Evolutionary conservation across 306 rosid genomes (phyloP), one percentile per base, ranked within the genome.

Genomic region (Senna tora): DNA sequence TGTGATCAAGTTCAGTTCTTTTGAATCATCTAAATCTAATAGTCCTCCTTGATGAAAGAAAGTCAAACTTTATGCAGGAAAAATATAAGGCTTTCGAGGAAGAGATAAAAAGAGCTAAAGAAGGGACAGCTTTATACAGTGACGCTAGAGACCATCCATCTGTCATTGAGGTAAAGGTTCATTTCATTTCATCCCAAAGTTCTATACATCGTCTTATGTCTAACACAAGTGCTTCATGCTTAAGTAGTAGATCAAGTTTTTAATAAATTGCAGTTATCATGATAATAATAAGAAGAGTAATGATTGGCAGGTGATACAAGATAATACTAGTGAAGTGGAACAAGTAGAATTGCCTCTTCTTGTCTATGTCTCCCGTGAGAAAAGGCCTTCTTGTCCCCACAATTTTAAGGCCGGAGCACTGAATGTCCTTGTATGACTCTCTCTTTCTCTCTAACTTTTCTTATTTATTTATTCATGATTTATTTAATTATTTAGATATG

Each of bases 381-480:
- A 82, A 77, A 83, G 68, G 36, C 81, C 81, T 34, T 80, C 86
- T 45, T 69, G 55, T 25, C 75, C 86, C 30, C 90, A 85, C 64
- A 77, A 76, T 82, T 87, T 85, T 85, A 90, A 87, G 72, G 96
- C 89, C 2, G 92, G 90, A 60, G 96, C 92, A 4, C 85, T 83
- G 7, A 90, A 90, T 67, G 81, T 50, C 39, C 85, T 87, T 42
- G 90, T 87, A 87, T 16, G 74, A 65, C 16, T 75, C 12, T 19
- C 15, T 56, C 33, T 56, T 20, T 60, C 30, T 57, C 39, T 50
- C 49, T 61, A 5, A 61, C 13, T 16, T 5, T 10, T 61, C 9
- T 34, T 33, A 60, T 5, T 14, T 30, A 14, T 10, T 38, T 7
- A 16, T 12, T 32, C 16, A 59, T 59, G 4, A 33, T 17, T 13